These are phyloP conservation scores for Ophiognomonia clavigignenti-juglandacearum DNA, from an alignment of 2,329 filamentous ascomycete species.

Conservation along the genomic window DNA sequence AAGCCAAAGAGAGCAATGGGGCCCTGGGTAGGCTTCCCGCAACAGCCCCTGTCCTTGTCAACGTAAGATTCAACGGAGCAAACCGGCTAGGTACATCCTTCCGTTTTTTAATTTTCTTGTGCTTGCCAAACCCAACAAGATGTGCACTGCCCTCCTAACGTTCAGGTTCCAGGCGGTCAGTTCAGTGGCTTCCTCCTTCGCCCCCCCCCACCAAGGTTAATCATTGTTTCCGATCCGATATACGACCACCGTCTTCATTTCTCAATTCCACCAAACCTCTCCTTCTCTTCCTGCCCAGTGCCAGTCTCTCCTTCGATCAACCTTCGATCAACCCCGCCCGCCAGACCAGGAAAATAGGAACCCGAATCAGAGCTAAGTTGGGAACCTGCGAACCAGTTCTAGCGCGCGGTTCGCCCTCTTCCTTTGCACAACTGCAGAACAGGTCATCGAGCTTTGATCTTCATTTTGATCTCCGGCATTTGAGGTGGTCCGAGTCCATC, in stretches of 20 bases:
- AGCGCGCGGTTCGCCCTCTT: no score
- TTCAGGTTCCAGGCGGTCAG: no score
- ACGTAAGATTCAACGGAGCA: neutral
- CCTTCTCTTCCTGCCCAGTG: neutral
- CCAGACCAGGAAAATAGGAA: neutral
- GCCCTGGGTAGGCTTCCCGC: neutral
- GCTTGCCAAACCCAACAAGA: neutral
- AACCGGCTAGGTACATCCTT: neutral
- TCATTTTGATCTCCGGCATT: no score
- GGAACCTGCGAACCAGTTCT: neutral
- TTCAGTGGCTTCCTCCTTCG: slow-evolving; percentile 3
- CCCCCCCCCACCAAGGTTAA: neutral
- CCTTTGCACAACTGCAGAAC: no score
- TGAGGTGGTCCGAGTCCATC: no score
- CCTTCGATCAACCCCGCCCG: neutral
- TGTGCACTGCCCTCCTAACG: neutral
- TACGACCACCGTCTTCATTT: neutral
- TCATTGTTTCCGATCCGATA: neutral
- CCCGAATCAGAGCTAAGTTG: neutral
- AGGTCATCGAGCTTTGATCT: no score
- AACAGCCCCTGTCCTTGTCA: neutral
- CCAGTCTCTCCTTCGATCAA: slow-evolving; percentile 7
- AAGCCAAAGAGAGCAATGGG: neutral
- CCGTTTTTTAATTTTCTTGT: neutral
- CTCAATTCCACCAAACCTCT: neutral